phyloP scores from a whole-genome alignment of 345 rosid species.

The Diplotaxis tenuifolia region DNA sequence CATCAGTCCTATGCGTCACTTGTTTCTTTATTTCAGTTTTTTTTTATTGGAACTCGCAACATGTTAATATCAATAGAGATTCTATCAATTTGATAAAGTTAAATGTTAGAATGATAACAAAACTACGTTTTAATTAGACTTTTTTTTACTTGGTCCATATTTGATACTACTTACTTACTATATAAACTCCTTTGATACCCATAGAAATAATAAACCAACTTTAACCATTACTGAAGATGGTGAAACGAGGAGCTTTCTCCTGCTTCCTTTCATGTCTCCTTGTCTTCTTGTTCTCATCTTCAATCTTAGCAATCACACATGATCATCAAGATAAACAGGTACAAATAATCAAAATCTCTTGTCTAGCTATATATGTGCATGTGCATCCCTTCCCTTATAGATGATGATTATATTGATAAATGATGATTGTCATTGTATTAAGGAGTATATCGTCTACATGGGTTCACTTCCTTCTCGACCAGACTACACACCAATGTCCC shows the following conservation, averaged over 20 bases:
- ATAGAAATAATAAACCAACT: background rate
- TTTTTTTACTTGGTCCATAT: background rate
- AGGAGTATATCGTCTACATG: constrained; percentile 34
- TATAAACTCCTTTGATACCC: background rate
- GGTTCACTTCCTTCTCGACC: constrained; percentile 25
- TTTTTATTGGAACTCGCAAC: constrained; percentile 2
- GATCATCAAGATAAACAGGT: constrained; percentile 22
- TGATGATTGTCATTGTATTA: background rate
- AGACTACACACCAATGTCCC: constrained; percentile 29
- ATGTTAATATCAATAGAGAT: background rate
- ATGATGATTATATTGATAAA: background rate
- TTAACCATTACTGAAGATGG: constrained; percentile 8
- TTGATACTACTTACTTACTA: background rate
- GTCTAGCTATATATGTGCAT: background rate
- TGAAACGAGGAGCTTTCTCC: background rate
- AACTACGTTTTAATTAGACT: background rate
- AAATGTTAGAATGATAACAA: background rate
- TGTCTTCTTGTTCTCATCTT: constrained; percentile 1
- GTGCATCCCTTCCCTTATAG: background rate
- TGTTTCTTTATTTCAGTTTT: background rate
- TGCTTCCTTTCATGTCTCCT: constrained; percentile 11
- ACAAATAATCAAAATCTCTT: background rate
- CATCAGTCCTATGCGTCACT: background rate
- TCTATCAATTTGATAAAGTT: background rate
- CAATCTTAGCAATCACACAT: constrained; percentile 3